A percentile compares a stretch with the other conserved stretches of the same genome.
Conservation (phyloP, 331 rosid genomes). For the Malus hybrid region DNA sequence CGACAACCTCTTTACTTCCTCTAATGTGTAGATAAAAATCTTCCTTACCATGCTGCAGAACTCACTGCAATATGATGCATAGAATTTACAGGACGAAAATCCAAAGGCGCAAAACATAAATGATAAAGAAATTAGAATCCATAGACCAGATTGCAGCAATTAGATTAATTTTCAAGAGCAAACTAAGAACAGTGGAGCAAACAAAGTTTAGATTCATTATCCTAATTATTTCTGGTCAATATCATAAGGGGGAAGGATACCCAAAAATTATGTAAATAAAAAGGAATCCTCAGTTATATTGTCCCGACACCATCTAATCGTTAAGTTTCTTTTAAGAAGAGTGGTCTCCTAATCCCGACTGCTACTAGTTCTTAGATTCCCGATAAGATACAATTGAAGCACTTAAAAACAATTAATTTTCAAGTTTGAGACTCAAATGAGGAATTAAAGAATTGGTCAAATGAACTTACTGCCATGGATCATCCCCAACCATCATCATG, state of each 20-base stretch:
- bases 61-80: constrained; percentile 55
- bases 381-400: background rate
- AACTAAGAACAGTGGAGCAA: too few species aligned
- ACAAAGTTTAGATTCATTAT: background rate
- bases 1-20: constrained; percentile 86
- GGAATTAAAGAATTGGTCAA: constrained; percentile 9
- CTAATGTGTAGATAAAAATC: constrained; percentile 82
- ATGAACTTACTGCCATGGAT: constrained; percentile 92
- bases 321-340: background rate
- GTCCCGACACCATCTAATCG: background rate
- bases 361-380: background rate
- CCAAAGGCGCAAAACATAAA: too few species aligned
- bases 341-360: background rate
- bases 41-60: constrained; percentile 90
- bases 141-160: too few species aligned
- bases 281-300: background rate
- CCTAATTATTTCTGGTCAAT: background rate
- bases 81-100: background rate
- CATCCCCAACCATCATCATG: constrained; percentile 99
- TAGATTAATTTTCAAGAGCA: too few species aligned
- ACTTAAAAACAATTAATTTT: background rate
- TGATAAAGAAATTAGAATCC: too few species aligned
- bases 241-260: background rate
- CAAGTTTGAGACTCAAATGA: background rate
- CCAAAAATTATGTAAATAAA: background rate